Evolutionary conservation across 805 yeast species (phyloP).

Genomic region (Hanseniaspora occidentalis): DNA sequence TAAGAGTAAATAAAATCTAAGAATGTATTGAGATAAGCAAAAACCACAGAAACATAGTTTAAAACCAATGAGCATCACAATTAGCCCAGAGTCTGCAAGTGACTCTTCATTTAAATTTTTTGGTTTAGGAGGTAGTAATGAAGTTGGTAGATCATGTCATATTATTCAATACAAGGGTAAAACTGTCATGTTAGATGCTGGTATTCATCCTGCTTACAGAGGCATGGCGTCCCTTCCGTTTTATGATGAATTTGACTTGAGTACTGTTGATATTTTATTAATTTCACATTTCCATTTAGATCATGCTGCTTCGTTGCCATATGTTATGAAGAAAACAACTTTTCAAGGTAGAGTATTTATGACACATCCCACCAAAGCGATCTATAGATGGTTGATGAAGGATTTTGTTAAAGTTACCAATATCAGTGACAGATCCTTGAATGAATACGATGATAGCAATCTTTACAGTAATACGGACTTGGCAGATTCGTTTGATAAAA

Average conservation of each 20-base stretch:
- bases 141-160: constrained; percentile 95
- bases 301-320: constrained; percentile 96
- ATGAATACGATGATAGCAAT: constrained; percentile 29
- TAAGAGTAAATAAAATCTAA: no score
- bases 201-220: constrained; percentile 89
- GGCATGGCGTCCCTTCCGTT: constrained; percentile 90
- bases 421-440: constrained; percentile 31
- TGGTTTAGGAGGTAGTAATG: constrained; percentile 96
- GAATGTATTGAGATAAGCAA: no score
- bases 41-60: background rate
- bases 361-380: constrained; percentile 99
- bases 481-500: constrained; percentile 72
- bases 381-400: constrained; percentile 85
- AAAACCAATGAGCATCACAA: background rate
- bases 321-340: constrained; percentile 92
- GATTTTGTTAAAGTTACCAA: constrained; percentile 89
- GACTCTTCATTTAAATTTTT: constrained; percentile 48
- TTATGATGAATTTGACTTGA: constrained; percentile 87
- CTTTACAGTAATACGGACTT: constrained; percentile 87
- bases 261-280: constrained; percentile 72
- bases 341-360: constrained; percentile 93
- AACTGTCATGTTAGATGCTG: constrained; percentile 94
- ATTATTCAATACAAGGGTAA: constrained; percentile 85
- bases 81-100: constrained; percentile 9
- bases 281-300: constrained; percentile 95